Base-by-base conservation (phyloP, 108 stramenopile species). In the Cyclotella baltica region DNA sequence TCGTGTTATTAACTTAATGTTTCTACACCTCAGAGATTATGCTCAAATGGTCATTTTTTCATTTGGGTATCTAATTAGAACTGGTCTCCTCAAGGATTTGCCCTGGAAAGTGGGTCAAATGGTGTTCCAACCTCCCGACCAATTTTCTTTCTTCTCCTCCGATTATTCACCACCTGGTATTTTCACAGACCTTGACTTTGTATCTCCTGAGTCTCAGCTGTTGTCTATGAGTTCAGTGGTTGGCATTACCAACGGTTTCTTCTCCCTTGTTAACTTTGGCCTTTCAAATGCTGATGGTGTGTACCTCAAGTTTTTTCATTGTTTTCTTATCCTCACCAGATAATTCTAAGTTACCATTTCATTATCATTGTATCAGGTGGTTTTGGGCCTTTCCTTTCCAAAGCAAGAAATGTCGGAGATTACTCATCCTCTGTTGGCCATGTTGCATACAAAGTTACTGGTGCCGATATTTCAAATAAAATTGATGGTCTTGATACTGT, bases 401-500 rank as follows among this genome's bases (percentile, higher is more conserved):
- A 13, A 6, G 22, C 25, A 29, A 38, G 31, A 33, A 30, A 64
- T 28, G 55, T 74, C 23, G 73, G 73, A 19, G 80, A 81, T 52
- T 70, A 62, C 33, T 73, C 79, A 19, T 69, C 80, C 10, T 74
- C 80, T 48, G 67, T 81, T 40, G 80, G 80, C 11, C 55, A 53
- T 22, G 59, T 81, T 5, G 56, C 68, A 37, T 75, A 73, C 36
- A 23, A 47, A 37, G 46, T 51, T 6, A 64, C 37, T 48, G 52
- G 20, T 1, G 53, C 22, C 2, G 68, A 74, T 47, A 38, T 75
- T 18, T 43, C 68, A 0, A 33, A 57, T 28, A 81, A 75, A 62
- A 73, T 91, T 18, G 81, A 88, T 36, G 90, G 90, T 22, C 83
- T 93, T 28, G 67, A 88, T 23, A 77, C 77, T 1, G 46, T 92